Percentiles rank a stretch among this genome's conserved stretches.
Evolutionary conservation across 2,329 filamentous ascomycete genomes (phyloP).

Genomic region (Pseudonectria buxi): DNA sequence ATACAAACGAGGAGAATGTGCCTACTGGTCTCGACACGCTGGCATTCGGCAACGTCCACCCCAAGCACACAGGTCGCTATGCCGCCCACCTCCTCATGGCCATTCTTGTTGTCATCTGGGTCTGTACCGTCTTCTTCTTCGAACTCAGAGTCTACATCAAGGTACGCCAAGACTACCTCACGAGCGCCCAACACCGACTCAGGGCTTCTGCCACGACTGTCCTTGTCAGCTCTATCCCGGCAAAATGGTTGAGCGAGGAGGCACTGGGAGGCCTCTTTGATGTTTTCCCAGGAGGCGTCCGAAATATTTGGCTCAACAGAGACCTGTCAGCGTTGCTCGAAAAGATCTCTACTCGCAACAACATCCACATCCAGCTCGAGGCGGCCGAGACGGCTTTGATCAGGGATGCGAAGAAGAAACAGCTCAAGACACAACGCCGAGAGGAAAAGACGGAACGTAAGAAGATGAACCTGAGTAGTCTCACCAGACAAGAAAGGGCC

Average conservation of each 20-base stretch:
- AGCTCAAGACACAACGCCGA: conserved; percentile 60
- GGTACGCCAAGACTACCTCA: conserved; percentile 88
- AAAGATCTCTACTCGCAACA: conserved; percentile 71
- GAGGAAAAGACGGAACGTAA: conserved; percentile 60
- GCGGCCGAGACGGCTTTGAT: conserved; percentile 79
- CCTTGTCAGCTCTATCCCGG: conserved; percentile 81
- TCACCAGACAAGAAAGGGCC: conserved; percentile 44
- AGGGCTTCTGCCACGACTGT: conserved; percentile 93
- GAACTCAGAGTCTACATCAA: conserved; percentile 86
- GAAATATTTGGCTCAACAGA: conserved; percentile 94
- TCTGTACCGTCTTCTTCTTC: conserved; percentile 79
- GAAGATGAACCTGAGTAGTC: conserved; percentile 39
- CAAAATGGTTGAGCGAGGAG: conserved; percentile 81
- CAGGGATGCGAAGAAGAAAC: conserved; percentile 67
- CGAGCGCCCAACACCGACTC: conserved; percentile 87
- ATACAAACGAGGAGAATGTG: conserved; percentile 15
- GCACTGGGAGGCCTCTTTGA: conserved; percentile 82
- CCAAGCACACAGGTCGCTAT: conserved; percentile 59
- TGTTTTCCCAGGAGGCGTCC: conserved; percentile 89
- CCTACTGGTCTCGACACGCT: conserved; percentile 69
- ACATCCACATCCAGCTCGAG: conserved; percentile 67
- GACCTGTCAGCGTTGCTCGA: conserved; percentile 77
- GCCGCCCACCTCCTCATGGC: conserved; percentile 82
- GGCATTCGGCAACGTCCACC: conserved; percentile 79
- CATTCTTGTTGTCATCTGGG: conserved; percentile 70